Conservation (phyloP, 1,139 yeast species). For the Petasospora fabianii region DNA sequence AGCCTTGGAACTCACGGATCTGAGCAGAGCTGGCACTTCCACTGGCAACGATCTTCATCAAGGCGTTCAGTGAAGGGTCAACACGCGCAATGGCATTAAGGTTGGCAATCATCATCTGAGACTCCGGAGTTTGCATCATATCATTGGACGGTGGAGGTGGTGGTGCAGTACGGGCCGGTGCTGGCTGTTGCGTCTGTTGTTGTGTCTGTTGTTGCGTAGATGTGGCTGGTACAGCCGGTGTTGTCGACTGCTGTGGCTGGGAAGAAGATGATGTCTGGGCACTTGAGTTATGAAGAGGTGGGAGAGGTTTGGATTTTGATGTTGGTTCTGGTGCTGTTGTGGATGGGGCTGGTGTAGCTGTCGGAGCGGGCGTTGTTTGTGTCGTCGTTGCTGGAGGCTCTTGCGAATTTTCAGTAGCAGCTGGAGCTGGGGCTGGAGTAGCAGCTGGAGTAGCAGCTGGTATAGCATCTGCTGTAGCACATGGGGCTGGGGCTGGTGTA, state of each 20-base stretch:
- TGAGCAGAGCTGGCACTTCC: slow-evolving; percentile 72
- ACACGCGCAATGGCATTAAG: slow-evolving; percentile 76
- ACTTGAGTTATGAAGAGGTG: slow-evolving; percentile 7
- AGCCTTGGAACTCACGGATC: slow-evolving; percentile 73
- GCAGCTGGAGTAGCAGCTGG: too few species aligned
- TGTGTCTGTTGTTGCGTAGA: slow-evolving; percentile 8
- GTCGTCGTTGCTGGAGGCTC: slow-evolving; percentile 1
- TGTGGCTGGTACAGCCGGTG: slow-evolving; percentile 5
- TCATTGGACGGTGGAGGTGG: slow-evolving; percentile 30
- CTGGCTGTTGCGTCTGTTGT: slow-evolving; percentile 1
- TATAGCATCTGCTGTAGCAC: too few species aligned
- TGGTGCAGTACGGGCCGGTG: slow-evolving; percentile 10
- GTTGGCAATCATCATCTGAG: slow-evolving; percentile 77
- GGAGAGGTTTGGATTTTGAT: slow-evolving; percentile 7
- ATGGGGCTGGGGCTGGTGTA: too few species aligned
- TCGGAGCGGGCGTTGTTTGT: not conserved
- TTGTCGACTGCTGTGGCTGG: not conserved
- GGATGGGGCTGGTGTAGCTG: not conserved
- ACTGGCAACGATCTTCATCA: slow-evolving; percentile 82
- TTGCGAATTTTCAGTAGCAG: not conserved
- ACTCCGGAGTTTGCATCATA: slow-evolving; percentile 57
- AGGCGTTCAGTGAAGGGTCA: slow-evolving; percentile 59
- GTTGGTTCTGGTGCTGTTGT: not conserved
- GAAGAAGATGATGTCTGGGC: not conserved
- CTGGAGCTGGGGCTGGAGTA: too few species aligned